Base-by-base conservation (phyloP, 2,329 filamentous ascomycete species). In the Lasiodiplodia citricola region DNA sequence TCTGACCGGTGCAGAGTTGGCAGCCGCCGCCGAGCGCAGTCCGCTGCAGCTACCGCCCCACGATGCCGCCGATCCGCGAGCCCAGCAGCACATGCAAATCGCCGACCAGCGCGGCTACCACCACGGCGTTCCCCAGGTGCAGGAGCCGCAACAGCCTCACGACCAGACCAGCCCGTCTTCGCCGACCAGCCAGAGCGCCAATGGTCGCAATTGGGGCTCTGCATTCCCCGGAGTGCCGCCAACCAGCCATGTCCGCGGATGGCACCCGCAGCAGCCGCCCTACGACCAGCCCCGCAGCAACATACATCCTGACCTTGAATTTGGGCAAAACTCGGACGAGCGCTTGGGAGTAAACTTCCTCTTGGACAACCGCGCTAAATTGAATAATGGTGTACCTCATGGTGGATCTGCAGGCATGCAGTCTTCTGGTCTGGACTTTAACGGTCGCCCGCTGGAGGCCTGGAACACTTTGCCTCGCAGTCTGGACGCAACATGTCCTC, bases 271-370 rank as follows among this genome's bases (percentile, higher is more conserved):
- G 41, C 78, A 77, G 64, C 73, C 79, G 37, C 80, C 80, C n/a
- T 81, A 83, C 51, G 80, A 81, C 55, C 79, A 80, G 51, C 79
- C 80, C 74, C 67, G 67, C 18, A 68, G 67, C 60, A 68, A 68
- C 41, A 68, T 68, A 41, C 67, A 68, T 18, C 67, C 67, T 7
- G 67, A 68, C 52, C 51, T 68, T n/a, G 67, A 68, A 28, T 68
- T 64, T 44, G 67, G 57, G 0, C 67, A 68, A 21, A 58, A 41
- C n/a, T 65, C 64, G 16, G 79, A 81, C 67, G 92, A 94, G 75
- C 86, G 89, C 57, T 83, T 94, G 10, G 90, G 89, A 6, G 86
- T 96, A 38, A 90, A 90, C 68, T 94, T 94, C 72, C 83, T 96
- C 2, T 84, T 95, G 1, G 88, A 90, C 69, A 81, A 86, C 41